Conservation (phyloP, 805 yeast genomes). For the Candida nemodendra region DNA sequence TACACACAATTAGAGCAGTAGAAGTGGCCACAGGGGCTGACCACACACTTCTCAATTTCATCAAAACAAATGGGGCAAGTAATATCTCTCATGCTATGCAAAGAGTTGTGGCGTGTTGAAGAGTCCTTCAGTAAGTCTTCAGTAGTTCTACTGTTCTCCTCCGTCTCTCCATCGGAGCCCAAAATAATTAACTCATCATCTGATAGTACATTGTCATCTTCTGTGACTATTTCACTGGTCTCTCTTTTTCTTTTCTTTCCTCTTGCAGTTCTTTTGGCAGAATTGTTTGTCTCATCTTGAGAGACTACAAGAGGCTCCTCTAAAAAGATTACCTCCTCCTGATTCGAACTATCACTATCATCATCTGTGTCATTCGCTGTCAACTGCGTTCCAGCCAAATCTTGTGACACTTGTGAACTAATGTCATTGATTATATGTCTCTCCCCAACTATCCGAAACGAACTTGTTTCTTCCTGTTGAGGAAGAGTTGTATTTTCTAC, state of each 20-base stretch:
- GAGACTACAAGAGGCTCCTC: too few relatives aligned
- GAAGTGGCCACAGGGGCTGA: conserved; percentile 57
- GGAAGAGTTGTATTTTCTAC: too few relatives aligned
- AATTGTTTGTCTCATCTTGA: conserved; percentile 6
- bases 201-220: conserved; percentile 17
- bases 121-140: conserved; percentile 30
- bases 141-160: conserved; percentile 33
- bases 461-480: too few relatives aligned
- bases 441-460: too few relatives aligned
- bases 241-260: conserved; percentile 2
- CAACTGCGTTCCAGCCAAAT: too few relatives aligned
- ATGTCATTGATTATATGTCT: too few relatives aligned
- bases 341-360: too few relatives aligned
- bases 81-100: conserved; percentile 35
- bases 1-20: conserved; percentile 55
- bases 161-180: conserved; percentile 37
- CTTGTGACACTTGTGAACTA: too few relatives aligned
- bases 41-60: conserved; percentile 45
- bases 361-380: too few relatives aligned
- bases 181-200: conserved; percentile 31
- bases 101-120: conserved; percentile 18
- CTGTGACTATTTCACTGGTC: conserved; percentile 2
- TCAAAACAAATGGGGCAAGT: conserved; percentile 59
- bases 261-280: too few relatives aligned
- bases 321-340: too few relatives aligned